These are phyloP conservation scores for Aleurites moluccanus DNA, from an alignment of 441 rosid genomes.

Conservation along the genomic window DNA sequence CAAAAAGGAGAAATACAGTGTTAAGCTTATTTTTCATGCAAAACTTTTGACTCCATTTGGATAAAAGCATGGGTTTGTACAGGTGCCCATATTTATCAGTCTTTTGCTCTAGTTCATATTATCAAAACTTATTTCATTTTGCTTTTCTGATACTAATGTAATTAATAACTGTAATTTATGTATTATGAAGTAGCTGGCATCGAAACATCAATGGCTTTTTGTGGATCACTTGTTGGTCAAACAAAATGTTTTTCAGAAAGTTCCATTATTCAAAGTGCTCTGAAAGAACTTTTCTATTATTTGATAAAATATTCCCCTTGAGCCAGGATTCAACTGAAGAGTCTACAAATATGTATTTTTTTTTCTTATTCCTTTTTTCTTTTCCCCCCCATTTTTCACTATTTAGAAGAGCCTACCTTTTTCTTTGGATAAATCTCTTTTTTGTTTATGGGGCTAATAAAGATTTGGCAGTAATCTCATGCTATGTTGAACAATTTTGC, in stretches of 20 bases:
- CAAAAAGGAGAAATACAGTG: not conserved
- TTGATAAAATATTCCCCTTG: not conserved
- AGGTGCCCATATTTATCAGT: not conserved
- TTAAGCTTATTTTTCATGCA: not conserved
- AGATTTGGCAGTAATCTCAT: not conserved
- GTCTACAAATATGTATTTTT: not conserved
- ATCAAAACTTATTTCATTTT: not conserved
- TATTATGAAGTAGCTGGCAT: not conserved
- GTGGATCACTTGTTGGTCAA: not conserved
- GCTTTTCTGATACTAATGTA: not conserved
- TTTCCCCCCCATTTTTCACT: not conserved
- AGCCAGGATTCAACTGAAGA: not conserved
- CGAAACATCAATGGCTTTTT: not conserved
- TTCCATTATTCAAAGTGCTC: not conserved
- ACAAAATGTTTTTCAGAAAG: not conserved
- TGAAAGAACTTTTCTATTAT: not conserved
- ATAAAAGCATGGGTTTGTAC: not conserved
- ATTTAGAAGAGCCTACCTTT: not conserved
- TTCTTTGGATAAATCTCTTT: not conserved
- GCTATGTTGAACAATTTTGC: not conserved
- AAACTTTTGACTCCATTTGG: not conserved
- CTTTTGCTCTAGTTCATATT: not conserved
- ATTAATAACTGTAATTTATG: not conserved
- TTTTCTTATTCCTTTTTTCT: constrained; percentile 7
- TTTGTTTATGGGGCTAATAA: not conserved